Base-by-base conservation (phyloP, 1,284 basidiomycete species). In the Ceratobasidium sp. region DNA sequence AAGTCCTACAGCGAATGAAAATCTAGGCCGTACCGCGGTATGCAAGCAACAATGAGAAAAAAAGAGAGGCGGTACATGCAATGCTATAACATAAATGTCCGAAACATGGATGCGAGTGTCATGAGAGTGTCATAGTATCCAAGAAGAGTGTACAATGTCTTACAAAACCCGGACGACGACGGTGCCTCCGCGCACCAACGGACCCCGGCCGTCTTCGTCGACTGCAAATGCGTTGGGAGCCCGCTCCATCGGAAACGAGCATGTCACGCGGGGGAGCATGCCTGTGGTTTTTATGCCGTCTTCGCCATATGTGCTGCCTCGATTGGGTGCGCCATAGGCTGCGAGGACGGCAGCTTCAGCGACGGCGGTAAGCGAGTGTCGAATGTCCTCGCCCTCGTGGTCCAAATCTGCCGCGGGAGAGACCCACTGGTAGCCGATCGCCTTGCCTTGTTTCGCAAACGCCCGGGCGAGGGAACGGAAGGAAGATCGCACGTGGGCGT, bases 331-430 rank as follows among this genome's bases (percentile, higher is more conserved):
- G 54, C 42, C 42, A 34, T 62, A 62, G 25, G 58, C 58, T 12
- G 58, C 58, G 3, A 29, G 29, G 72, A 77, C 77, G 3, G 79
- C 84, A 75, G 87, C 80, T 47, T 79, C 80, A 65, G 89, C 72
- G 29, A 90, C 82, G 10, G 81, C 83, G n/a, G 79, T 83, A 31
- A 92, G 77, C 57, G 84, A 85, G 72, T 90, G 87, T 10, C 85
- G 79, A 47, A 92, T 82, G 76, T 90, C 87, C 70, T 85, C 82
- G n/a, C 91, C 91, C 74, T 91, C 88, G 82, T 86, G 88, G 77
- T 92, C 90, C 35, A 92, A 85, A 75, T 92, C 90, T 60, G 88
- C 87, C 29, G 85, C 84, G 49, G 86, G 79, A 74, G 84, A 87
- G 20, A 92, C 84, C 89, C 90, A 92, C 22, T 87, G 84, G 77